A percentile compares a stretch with the other conserved stretches of the same genome.
Evolutionary conservation across 169 alveolate genomes (phyloP).

Genomic region (Plasmodium malariae): DNA sequence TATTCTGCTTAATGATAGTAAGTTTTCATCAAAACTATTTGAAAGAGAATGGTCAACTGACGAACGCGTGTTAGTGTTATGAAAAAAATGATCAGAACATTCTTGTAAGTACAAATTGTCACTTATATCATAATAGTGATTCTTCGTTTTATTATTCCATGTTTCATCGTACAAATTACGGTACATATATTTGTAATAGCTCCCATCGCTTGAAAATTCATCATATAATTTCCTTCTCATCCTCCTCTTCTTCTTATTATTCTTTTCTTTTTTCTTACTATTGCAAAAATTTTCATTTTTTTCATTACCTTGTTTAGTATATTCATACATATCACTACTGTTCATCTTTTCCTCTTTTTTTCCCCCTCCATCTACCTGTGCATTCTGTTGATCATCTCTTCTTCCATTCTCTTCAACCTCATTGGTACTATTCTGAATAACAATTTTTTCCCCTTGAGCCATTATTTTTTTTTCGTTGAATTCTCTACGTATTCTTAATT

Average conservation of each 20-base stretch:
- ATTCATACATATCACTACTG: neutral
- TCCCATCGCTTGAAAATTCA: conserved; percentile 75
- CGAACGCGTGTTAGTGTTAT: conserved; percentile 19
- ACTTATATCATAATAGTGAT: conserved; percentile 51
- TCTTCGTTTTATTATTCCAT: conserved; percentile 43
- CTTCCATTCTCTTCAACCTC: neutral
- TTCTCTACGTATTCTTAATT: conserved; percentile 58
- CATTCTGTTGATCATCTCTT: neutral
- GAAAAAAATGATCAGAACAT: conserved; percentile 73
- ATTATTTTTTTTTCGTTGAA: conserved; percentile 20
- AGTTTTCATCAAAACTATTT: conserved; percentile 68
- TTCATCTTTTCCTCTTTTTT: neutral
- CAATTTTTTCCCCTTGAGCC: neutral
- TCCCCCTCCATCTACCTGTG: neutral
- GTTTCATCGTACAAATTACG: conserved; percentile 66
- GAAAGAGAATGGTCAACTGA: conserved; percentile 32
- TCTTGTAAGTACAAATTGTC: conserved; percentile 71
- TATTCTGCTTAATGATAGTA: conserved; percentile 45
- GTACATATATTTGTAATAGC: conserved; percentile 70
- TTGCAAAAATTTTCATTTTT: neutral
- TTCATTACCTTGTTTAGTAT: neutral
- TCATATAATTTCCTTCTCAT: conserved; percentile 38
- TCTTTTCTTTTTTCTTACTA: neutral
- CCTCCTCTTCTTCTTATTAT: neutral
- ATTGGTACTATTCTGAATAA: neutral